Evolutionary conservation across 2,329 filamentous ascomycete genomes (phyloP).

Genomic region (Celoporthe dispersa): DNA sequence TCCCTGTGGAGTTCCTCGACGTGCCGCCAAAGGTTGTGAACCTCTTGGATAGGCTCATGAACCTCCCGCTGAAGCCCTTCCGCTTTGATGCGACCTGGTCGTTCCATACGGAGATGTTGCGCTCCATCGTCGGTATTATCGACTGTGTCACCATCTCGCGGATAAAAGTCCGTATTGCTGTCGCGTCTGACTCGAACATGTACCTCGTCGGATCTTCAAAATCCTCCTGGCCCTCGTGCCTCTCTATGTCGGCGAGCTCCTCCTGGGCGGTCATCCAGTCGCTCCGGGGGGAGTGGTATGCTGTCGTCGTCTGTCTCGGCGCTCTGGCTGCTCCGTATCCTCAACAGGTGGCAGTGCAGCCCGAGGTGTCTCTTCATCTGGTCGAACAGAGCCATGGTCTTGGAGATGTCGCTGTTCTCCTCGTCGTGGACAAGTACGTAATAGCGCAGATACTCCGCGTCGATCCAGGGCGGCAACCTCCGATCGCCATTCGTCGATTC

Average conservation of each 20-base stretch:
- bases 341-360: conserved; percentile 88
- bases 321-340: conserved; percentile 83
- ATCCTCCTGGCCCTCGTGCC: conserved; percentile 69
- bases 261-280: conserved; percentile 91
- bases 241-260: conserved; percentile 75
- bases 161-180: conserved; percentile 85
- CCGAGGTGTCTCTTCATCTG: conserved; percentile 99
- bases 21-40: conserved; percentile 81
- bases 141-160: conserved; percentile 96
- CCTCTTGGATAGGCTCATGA: conserved; percentile 90
- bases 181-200: conserved; percentile 90
- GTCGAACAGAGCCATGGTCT: conserved; percentile 89
- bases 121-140: conserved; percentile 94
- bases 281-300: conserved; percentile 75
- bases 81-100: conserved; percentile 93
- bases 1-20: conserved; percentile 63
- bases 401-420: conserved; percentile 88
- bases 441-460: conserved; percentile 90
- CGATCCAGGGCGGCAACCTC: conserved; percentile 81
- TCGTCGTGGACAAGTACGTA: conserved; percentile 97
- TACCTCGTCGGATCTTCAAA: conserved; percentile 75
- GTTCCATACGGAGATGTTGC: conserved; percentile 89
- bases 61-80: conserved; percentile 86
- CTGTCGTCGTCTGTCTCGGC: conserved; percentile 91
- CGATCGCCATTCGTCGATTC: conserved; percentile 80